Conservation (phyloP, 179 eudicot species). For the Silene coronaria region DNA sequence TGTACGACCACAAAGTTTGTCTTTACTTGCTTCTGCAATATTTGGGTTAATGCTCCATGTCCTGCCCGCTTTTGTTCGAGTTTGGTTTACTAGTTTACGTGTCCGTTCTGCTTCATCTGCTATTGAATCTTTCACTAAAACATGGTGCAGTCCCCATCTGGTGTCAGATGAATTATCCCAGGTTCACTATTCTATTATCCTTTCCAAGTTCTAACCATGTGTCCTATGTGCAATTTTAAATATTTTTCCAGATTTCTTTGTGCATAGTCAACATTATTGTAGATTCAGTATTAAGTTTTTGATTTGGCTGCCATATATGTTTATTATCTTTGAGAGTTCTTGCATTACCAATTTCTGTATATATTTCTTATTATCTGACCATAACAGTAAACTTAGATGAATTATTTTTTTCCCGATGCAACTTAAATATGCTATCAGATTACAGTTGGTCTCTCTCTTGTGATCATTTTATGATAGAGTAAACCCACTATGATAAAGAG, state of each 20-base stretch:
- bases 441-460: too few species aligned
- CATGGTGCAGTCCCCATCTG: constrained; percentile 87
- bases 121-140: constrained; percentile 47
- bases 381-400: background rate
- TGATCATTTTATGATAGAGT: too few species aligned
- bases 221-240: background rate
- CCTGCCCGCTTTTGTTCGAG: constrained; percentile 94
- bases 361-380: background rate
- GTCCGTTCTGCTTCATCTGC: constrained; percentile 64
- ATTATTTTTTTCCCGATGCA: background rate
- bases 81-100: constrained; percentile 85
- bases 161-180: constrained; percentile 81
- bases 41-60: constrained; percentile 82
- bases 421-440: background rate
- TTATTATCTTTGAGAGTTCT: background rate
- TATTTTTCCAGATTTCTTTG: constrained; percentile 1
- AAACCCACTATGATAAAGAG: too few species aligned
- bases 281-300: too few species aligned
- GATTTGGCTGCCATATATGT: background rate
- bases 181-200: constrained; percentile 38
- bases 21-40: constrained; percentile 73
- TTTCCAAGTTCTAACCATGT: background rate
- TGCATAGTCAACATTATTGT: background rate
- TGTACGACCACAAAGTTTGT: constrained; percentile 56
- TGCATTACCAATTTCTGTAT: background rate